These are phyloP conservation scores for Arthrocladium fulminans DNA, from an alignment of 2,329 filamentous ascomycete species.

Conservation along the genomic window DNA sequence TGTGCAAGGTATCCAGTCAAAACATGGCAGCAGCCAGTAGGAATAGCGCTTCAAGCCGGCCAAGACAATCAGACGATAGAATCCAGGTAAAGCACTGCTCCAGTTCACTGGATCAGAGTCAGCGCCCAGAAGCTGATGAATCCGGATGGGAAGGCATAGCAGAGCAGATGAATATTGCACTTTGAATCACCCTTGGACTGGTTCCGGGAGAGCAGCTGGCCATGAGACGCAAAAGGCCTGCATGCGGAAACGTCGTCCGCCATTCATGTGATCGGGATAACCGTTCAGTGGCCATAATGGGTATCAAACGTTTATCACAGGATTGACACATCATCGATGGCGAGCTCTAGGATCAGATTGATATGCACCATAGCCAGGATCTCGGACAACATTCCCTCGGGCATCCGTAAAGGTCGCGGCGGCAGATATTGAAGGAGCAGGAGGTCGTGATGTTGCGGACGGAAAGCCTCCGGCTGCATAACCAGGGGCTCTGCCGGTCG, in stretches of 20 bases:
- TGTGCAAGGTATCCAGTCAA: neutral
- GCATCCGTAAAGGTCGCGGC: conserved; percentile 2
- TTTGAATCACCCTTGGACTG: neutral
- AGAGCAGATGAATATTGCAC: neutral
- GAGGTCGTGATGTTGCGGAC: conserved; percentile 12
- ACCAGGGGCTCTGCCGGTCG: conserved; percentile 14
- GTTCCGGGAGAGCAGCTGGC: neutral
- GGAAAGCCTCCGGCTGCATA: conserved; percentile 15
- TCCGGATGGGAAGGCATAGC: neutral
- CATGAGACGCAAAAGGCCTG: neutral
- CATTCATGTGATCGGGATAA: neutral
- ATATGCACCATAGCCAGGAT: conserved; percentile 7
- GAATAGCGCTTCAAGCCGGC: neutral
- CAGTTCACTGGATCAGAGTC: neutral
- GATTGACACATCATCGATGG: conserved; percentile 1
- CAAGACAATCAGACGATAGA: neutral
- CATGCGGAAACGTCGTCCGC: neutral
- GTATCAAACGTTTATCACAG: neutral
- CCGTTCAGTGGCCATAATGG: neutral
- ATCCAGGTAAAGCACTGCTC: neutral
- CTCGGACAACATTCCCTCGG: conserved; percentile 6
- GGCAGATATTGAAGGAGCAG: conserved; percentile 10
- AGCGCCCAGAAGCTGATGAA: neutral
- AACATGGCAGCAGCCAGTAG: neutral
- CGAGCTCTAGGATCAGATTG: conserved; percentile 3